Evolutionary conservation across 106 monocot genomes (phyloP).

Genomic region (Allium cepa): DNA sequence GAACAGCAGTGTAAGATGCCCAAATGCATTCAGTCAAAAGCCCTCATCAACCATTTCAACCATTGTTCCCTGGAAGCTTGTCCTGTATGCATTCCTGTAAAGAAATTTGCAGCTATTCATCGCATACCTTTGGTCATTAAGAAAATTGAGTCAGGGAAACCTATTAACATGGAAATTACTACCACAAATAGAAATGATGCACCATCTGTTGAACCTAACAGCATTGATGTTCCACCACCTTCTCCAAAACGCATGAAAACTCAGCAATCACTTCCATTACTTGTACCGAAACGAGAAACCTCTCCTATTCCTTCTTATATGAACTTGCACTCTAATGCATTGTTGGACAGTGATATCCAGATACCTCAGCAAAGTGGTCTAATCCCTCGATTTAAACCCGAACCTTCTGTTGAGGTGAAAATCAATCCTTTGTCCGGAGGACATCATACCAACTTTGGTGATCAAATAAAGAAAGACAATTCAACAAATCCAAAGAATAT

Average conservation of each 20-base stretch:
- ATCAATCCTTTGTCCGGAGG: conserved; percentile 22
- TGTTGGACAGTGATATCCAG: conserved; percentile 17
- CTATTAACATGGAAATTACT: conserved; percentile 11
- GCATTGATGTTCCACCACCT: conserved; percentile 33
- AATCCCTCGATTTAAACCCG: conserved; percentile 17
- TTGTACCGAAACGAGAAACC: conserved; percentile 32
- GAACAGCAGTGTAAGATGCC: conserved; percentile 39
- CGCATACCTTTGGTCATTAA: conserved; percentile 17
- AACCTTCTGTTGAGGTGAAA: conserved; percentile 34
- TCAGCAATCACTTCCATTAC: conserved; percentile 27
- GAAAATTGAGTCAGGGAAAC: conserved; percentile 26
- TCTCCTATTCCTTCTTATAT: conserved; percentile 25
- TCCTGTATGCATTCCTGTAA: conserved; percentile 72
- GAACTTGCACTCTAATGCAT: conserved; percentile 20
- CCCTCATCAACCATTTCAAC: conserved; percentile 41
- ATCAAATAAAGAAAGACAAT: conserved; percentile 15
- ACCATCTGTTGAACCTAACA: conserved; percentile 23
- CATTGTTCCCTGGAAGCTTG: conserved; percentile 43
- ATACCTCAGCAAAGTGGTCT: conserved; percentile 18
- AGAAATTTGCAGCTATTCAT: conserved; percentile 26
- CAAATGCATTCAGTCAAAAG: conserved; percentile 47
- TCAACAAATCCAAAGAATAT: background rate
- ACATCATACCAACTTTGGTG: conserved; percentile 13
- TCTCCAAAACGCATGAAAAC: conserved; percentile 58
- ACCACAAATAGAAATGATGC: conserved; percentile 19